Percentiles rank a stretch among this genome's conserved stretches.
These are phyloP conservation scores for Juglanconis oblonga DNA, from an alignment of 2,329 filamentous ascomycete genomes.

Conservation along the genomic window DNA sequence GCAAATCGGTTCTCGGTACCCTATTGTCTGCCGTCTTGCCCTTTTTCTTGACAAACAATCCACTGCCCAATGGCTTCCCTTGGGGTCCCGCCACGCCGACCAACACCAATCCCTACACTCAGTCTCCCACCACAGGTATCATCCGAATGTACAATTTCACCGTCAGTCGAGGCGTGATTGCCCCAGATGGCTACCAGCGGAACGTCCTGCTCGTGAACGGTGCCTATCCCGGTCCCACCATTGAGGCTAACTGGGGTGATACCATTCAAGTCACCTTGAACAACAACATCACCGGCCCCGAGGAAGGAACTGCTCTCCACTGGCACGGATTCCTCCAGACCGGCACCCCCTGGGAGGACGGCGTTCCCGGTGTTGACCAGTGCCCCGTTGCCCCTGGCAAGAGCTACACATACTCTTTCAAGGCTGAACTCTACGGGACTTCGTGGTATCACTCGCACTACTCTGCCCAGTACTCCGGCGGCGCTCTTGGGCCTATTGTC, in stretches of 20 bases:
- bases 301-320: slow-evolving; percentile 48
- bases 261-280: slow-evolving; percentile 62
- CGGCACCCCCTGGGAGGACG: slow-evolving; percentile 50
- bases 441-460: slow-evolving; percentile 62
- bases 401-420: slow-evolving; percentile 51
- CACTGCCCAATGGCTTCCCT: slow-evolving; percentile 46
- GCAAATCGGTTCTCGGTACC: slow-evolving; percentile 41
- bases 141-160: slow-evolving; percentile 54
- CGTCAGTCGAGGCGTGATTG: slow-evolving; percentile 46
- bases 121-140: slow-evolving; percentile 50
- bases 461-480: slow-evolving; percentile 57
- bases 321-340: slow-evolving; percentile 54
- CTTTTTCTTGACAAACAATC: slow-evolving; percentile 46
- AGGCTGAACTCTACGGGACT: slow-evolving; percentile 52
- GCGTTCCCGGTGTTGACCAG: slow-evolving; percentile 52
- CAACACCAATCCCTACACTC: slow-evolving; percentile 48
- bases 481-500: slow-evolving; percentile 59
- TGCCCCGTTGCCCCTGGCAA: slow-evolving; percentile 65
- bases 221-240: slow-evolving; percentile 63
- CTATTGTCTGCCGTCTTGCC: slow-evolving; percentile 35
- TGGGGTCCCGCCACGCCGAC: slow-evolving; percentile 46
- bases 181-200: slow-evolving; percentile 55
- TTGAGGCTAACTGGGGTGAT: slow-evolving; percentile 64
- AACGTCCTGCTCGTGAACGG: slow-evolving; percentile 61
- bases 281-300: slow-evolving; percentile 59